Base-by-base conservation (phyloP, 2,329 filamentous ascomycete genomes). In the Aspergillus ochraceoroseus region DNA sequence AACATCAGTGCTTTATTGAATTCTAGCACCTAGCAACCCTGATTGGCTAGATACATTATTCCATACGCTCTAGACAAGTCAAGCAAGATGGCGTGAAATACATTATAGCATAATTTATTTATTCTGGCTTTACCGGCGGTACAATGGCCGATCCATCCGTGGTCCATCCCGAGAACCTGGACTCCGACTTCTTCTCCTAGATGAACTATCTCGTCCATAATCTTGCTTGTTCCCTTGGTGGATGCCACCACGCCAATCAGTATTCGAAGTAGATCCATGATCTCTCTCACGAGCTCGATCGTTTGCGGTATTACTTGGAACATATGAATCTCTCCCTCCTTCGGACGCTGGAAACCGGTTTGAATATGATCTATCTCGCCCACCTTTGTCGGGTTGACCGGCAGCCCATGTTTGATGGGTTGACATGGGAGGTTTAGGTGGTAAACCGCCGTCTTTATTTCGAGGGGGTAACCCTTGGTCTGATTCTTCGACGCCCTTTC, bases 391-490 rank as follows among this genome's bases (percentile, higher is more conserved):
- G 5, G 53, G 15, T 39, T 55, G 51, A 32, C 51, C 41, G 31
- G 46, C 43, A 41, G 52, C 47, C 58, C 59, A 62, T 22, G 53
- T 35, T 17, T 59, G 62, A 30, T 61, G 52, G 22, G 46, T 43
- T 31, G 64, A 44, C 3, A 49, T 42, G 2, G 64, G 64, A 12
- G 65, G 64, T 32, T 62, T 65, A 17, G 64, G 63, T 9, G 65
- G 64, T 12, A 68, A 50, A 6, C 61, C 56, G 7, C 49, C 48
- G 14, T 66, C 62, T 43, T 58, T 54, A 27, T 59, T 54, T 38
- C 56, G 54, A 7, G 50, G 47, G 7, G 57, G 50, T 34, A 55
- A 49, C 7, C 55, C 51, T 23, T 54, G 49, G 22, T 44, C 36
- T 11, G 46, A 34, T 23, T 59, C 56, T 14, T 56, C 56, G 3